These are phyloP conservation scores for Fusarium sterilihyphosum DNA, from an alignment of 2,329 filamentous ascomycete species.

Conservation along the genomic window DNA sequence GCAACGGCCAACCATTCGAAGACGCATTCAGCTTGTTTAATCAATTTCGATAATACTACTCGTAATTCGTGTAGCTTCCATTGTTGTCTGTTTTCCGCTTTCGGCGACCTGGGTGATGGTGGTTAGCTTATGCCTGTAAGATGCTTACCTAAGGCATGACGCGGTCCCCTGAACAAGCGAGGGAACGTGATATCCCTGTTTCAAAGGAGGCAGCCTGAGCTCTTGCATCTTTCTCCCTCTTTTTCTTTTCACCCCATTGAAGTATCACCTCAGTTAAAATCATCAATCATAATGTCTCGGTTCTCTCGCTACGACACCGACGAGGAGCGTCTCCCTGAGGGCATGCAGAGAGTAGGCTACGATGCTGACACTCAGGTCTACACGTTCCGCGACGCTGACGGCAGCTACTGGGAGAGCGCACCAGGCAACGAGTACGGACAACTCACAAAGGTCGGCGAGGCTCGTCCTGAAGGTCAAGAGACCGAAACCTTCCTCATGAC, in stretches of 20 bases:
- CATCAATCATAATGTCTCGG: conserved; percentile 49
- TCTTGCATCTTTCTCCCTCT: not conserved
- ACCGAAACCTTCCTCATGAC: conserved; percentile 47
- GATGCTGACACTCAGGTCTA: conserved; percentile 65
- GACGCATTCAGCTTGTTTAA: not conserved
- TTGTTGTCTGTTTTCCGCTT: not conserved
- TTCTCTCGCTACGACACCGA: conserved; percentile 58
- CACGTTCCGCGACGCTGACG: conserved; percentile 60
- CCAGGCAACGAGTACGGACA: conserved; percentile 61
- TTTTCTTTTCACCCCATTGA: not conserved
- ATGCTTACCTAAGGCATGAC: conserved; percentile 36
- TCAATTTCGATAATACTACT: not conserved
- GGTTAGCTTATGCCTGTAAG: not conserved
- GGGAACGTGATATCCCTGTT: conserved; percentile 20
- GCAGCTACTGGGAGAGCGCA: conserved; percentile 60
- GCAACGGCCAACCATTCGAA: not conserved
- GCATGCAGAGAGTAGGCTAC: conserved; percentile 65
- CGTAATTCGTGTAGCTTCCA: not conserved
- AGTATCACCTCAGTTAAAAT: not conserved
- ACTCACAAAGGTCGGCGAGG: conserved; percentile 53
- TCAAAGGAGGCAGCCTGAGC: conserved; percentile 4
- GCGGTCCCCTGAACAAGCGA: conserved; percentile 26
- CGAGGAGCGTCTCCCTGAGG: conserved; percentile 62
- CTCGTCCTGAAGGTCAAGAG: conserved; percentile 42
- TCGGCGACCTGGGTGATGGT: not conserved